Base-by-base conservation (phyloP, 2,329 filamentous ascomycete species). In the Aspergillus pseudoterreus region DNA sequence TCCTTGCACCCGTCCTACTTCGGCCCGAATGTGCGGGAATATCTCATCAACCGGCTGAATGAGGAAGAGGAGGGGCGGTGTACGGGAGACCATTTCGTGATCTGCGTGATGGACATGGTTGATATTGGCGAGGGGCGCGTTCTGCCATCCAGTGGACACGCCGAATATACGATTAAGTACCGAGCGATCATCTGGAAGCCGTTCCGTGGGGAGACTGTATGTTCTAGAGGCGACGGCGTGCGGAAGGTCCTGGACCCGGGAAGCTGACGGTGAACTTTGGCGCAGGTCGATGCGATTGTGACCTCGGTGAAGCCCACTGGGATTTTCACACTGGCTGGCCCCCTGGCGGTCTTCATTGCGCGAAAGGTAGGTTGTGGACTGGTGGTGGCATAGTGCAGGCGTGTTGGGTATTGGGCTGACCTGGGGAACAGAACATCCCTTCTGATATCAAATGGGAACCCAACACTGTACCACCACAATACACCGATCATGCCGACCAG, bases 1-100 rank as follows among this genome's bases (percentile, higher is more conserved):
- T 92, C 90, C 62, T 83, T 99, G 66, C 94, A 99, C 69, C 94
- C 94, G 24, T 97, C 92, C 11, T 99, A 95, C 77, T 97, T 99
- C 70, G 92, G 92, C 52, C 87, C 90, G 57, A 90, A 94, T 69
- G 95, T 96, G 79, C 87, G 92, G 64, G 88, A 95, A 62, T 86
- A 95, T 63, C 88, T 99, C 38, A 92, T 88, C 47, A 87, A 88
- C 62, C 91, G 92, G 72, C 84, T 99, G 24, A 82, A 96, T 58
- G 87, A 89, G 67, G 92, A 97, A 69, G 90, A 96, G 56, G 94
- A 99, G 75, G 94, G 94, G 21, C 92, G 89, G 39, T 96, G 92
- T 73, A 94, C 91, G 3, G 94, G 94, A 52, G 90, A 90, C 70
- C 96, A 95, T 78, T 97, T 94, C 73, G 95, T 99, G 68, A 94